Evolutionary conservation across 257 asterid genomes (phyloP).

Genomic region (Anisodus acutangulus): DNA sequence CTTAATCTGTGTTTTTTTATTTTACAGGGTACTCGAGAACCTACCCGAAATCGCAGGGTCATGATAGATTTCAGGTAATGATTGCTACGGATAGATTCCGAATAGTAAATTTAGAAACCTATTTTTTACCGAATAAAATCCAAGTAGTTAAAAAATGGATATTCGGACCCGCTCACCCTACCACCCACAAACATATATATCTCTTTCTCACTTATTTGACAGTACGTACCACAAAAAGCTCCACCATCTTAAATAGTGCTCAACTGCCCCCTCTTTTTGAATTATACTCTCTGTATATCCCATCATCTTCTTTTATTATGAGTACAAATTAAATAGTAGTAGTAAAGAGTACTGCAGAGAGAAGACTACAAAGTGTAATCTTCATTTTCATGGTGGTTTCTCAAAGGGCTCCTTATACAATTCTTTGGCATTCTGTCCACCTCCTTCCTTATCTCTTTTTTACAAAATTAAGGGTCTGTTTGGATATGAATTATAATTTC

Average conservation of each 20-base stretch:
- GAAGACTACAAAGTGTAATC: background rate
- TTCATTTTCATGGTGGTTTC: conserved; percentile 66
- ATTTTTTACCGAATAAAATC: too few species aligned
- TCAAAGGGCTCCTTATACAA: conserved; percentile 75
- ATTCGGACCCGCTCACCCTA: too few species aligned
- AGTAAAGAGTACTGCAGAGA: background rate
- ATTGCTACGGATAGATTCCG: too few species aligned
- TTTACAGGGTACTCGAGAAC: too few species aligned
- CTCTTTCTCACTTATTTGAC: conserved; percentile 28
- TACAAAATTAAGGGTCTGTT: too few species aligned
- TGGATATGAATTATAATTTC: too few species aligned
- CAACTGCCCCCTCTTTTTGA: conserved; percentile 43
- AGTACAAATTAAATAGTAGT: background rate
- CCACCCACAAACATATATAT: too few species aligned
- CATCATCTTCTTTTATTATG: background rate
- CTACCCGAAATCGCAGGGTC: too few species aligned
- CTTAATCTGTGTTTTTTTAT: too few species aligned
- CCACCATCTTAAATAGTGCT: conserved; percentile 56
- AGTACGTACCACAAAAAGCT: background rate
- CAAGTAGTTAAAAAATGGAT: too few species aligned
- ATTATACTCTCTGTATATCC: background rate
- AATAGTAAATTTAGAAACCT: too few species aligned
- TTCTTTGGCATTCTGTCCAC: conserved; percentile 99
- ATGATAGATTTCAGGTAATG: too few species aligned
- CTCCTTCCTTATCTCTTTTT: conserved; percentile 45